Conservation (phyloP, 2,329 filamentous ascomycete species). For the Apiospora koreana region DNA sequence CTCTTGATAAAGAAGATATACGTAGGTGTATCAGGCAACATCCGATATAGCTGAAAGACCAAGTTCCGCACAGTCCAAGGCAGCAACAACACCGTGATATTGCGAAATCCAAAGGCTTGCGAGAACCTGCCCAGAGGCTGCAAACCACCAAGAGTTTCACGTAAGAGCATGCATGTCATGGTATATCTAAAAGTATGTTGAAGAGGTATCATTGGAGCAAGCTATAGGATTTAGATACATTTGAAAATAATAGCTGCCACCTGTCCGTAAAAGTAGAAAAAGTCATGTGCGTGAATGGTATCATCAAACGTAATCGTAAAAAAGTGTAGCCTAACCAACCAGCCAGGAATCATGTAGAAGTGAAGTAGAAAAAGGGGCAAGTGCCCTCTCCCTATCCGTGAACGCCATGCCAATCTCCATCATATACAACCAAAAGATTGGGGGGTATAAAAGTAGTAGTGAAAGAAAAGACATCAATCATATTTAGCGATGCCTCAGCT, state of each 20-base stretch:
- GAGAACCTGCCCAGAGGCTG: no score
- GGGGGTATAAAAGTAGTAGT: background rate
- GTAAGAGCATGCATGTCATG: background rate
- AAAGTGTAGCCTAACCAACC: slow-evolving; percentile 15
- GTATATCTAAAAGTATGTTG: background rate
- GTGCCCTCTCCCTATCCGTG: background rate
- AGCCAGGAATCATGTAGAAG: slow-evolving; percentile 12
- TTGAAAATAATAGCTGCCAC: background rate
- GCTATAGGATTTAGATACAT: background rate
- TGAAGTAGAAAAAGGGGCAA: background rate
- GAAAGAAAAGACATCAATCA: background rate
- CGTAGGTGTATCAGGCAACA: no score
- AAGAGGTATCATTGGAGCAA: background rate
- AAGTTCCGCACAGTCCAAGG: no score
- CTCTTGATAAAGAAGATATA: no score
- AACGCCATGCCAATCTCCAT: slow-evolving; percentile 1
- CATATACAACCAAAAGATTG: background rate
- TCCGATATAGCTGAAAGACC: no score
- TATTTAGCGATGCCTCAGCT: slow-evolving; percentile 58
- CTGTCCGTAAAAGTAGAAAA: background rate
- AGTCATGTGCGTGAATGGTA: slow-evolving; percentile 20
- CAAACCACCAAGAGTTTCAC: background rate
- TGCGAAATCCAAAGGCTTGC: no score
- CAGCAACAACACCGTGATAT: no score
- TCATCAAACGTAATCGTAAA: slow-evolving; percentile 19